Percentiles rank a stretch among this genome's conserved stretches.
phyloP scores from a whole-genome alignment of 441 rosid genomes.

The Pelargonium australe region DNA sequence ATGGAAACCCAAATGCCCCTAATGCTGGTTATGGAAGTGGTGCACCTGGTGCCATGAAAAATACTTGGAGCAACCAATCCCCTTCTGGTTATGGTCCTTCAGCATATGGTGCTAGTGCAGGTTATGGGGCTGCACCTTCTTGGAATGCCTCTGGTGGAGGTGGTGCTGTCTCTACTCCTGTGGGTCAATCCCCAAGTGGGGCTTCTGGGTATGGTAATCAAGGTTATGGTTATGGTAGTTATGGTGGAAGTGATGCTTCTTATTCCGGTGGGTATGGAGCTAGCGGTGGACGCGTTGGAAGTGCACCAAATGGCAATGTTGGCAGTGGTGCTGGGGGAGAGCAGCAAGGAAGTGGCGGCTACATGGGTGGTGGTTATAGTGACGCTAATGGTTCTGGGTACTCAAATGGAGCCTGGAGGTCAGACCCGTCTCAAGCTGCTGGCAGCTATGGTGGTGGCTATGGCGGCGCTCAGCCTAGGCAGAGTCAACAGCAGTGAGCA shows the following conservation, averaged over 20 bases:
- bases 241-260: slow-evolving; percentile 58
- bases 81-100: slow-evolving; percentile 63
- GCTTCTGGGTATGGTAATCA: slow-evolving; percentile 66
- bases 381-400: slow-evolving; percentile 57
- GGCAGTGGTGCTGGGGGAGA: slow-evolving; percentile 42
- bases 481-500: slow-evolving; percentile 69
- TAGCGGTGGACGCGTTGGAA: slow-evolving; percentile 62
- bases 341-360: slow-evolving; percentile 50
- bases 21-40: slow-evolving; percentile 73
- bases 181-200: slow-evolving; percentile 67
- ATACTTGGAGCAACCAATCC: slow-evolving; percentile 72
- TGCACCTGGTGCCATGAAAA: slow-evolving; percentile 60
- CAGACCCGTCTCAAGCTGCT: slow-evolving; percentile 61
- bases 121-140: slow-evolving; percentile 68
- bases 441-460: slow-evolving; percentile 74
- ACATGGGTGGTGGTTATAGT: slow-evolving; percentile 59
- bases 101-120: slow-evolving; percentile 32
- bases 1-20: slow-evolving; percentile 60
- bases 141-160: slow-evolving; percentile 58
- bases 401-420: slow-evolving; percentile 64
- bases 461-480: slow-evolving; percentile 56
- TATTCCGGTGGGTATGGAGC: slow-evolving; percentile 72
- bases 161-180: slow-evolving; percentile 54
- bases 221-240: slow-evolving; percentile 76
- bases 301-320: slow-evolving; percentile 43